These are phyloP conservation scores for Crithidia fasciculata DNA, from an alignment of 208 protist species.

Conservation along the genomic window DNA sequence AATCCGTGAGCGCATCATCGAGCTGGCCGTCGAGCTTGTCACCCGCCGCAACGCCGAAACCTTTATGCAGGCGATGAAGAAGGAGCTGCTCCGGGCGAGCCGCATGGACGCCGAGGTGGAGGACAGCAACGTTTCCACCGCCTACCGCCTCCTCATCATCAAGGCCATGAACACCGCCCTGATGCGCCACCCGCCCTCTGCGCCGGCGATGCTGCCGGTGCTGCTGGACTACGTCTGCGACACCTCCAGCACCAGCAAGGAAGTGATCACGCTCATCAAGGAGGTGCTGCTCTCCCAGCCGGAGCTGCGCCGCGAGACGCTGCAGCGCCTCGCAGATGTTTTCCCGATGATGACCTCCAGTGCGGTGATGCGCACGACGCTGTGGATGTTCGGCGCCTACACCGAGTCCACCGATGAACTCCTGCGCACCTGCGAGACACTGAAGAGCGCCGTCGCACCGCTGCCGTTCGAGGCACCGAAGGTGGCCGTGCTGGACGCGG, in stretches of 20 bases:
- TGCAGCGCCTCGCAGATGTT: conserved; percentile 61
- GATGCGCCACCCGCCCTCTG: conserved; percentile 89
- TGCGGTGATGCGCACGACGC: conserved; percentile 72
- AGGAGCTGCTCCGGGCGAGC: conserved; percentile 86
- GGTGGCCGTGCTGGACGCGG: conserved; percentile 7
- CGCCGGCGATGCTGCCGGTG: conserved; percentile 78
- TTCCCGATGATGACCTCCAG: conserved; percentile 71
- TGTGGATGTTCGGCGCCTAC: conserved; percentile 97
- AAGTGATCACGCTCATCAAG: conserved; percentile 95
- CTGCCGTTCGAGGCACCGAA: conserved; percentile 58
- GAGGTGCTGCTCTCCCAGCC: conserved; percentile 94
- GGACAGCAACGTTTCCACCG: conserved; percentile 28
- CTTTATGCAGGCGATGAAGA: conserved; percentile 95
- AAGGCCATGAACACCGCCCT: conserved; percentile 92
- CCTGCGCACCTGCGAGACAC: conserved; percentile 36
- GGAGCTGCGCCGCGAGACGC: conserved; percentile 69
- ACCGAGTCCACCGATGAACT: conserved; percentile 68
- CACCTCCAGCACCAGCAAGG: conserved; percentile 56
- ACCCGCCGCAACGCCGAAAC: conserved; percentile 92
- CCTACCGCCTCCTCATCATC: conserved; percentile 89
- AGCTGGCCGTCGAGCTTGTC: conserved; percentile 94
- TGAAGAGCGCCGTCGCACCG: conserved; percentile 54
- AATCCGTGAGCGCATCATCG: conserved; percentile 95
- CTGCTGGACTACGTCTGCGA: conserved; percentile 97
- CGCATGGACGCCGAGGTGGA: conserved; percentile 81